Evolutionary conservation across 2,329 filamentous ascomycete species (phyloP), one percentile per base, ranked within the genome.

Genomic region (Emergomyces pasteurianus): DNA sequence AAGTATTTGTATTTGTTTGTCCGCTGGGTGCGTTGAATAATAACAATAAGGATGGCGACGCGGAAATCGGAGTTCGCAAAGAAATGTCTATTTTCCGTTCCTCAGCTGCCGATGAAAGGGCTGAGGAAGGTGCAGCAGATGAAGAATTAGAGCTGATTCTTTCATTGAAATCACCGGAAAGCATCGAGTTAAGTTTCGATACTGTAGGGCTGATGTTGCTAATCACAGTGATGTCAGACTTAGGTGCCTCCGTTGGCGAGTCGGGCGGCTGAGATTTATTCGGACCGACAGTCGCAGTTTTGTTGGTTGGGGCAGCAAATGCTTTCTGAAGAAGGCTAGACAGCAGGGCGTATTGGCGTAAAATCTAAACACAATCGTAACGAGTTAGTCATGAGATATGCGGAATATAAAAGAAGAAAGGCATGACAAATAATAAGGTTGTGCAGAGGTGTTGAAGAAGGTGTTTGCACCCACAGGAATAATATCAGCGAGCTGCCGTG

Each of bases 131-230:
- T 14, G 26, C 58, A 8, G 57, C n/a, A n/a, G 23, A 23, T 9
- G 52, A 4, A 8, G 34, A n/a, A 21, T n/a, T n/a, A 50, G 16
- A 2, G 21, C 10, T 53, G 7, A 7, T 40, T 3, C 18, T 16
- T 26, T 50, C 26, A n/a, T 28, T 43, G 14, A 42, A 34, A 10
- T 34, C 57, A 14, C 49, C 26, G 28, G 65, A 64, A 28, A 77
- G 77, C 21, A 92, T 78, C 14, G 78, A 79, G 23, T 79, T 75
- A 61, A 85, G 81, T 68, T 88, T 86, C 0, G 78, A 76, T 18
- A 74, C 68, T 23, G 70, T 71, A 3, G 71, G 67, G 46, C 75
- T 71, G 31, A 72, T 68, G 59, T 82, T 75, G 64, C 81, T 77
- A n/a, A 62, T 60, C 5, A 46, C 31, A 9, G 54, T 66, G 61